These are phyloP conservation scores for Cymbopogon citratus DNA, from an alignment of 176 grass and related monocot species.

Conservation along the genomic window DNA sequence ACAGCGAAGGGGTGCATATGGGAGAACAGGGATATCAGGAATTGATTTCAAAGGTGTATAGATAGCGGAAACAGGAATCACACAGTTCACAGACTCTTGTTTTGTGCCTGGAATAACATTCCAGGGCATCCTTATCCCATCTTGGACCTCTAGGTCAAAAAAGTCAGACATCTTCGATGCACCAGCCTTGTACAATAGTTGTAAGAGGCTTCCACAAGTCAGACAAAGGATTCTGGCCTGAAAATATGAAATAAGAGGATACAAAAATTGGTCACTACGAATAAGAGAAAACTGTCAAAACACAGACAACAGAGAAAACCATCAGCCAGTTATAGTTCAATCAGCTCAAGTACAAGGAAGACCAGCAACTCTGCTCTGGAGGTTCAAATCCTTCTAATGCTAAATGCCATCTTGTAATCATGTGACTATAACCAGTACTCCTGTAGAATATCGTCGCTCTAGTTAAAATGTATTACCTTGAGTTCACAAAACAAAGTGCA, in stretches of 20 bases:
- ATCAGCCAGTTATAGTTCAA: not conserved
- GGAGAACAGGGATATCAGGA: conserved; percentile 49
- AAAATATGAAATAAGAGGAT: conserved; percentile 17
- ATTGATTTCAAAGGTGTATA: conserved; percentile 77
- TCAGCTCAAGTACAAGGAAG: not conserved
- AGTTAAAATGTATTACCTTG: not conserved
- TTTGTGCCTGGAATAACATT: conserved; percentile 81
- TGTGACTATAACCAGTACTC: not conserved
- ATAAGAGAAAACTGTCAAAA: not conserved
- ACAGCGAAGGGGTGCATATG: conserved; percentile 75
- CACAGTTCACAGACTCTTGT: conserved; percentile 53
- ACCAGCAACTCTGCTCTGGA: not conserved
- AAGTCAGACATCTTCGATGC: conserved; percentile 71
- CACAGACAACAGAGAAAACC: not conserved
- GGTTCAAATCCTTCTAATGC: not conserved
- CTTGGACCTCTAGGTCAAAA: conserved; percentile 61
- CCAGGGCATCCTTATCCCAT: conserved; percentile 93
- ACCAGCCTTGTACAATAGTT: conserved; percentile 1
- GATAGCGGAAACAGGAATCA: conserved; percentile 70
- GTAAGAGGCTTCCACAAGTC: conserved; percentile 4
- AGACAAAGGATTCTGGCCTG: not conserved
- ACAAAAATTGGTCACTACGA: not conserved
- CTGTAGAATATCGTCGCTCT: not conserved
- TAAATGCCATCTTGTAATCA: not conserved
- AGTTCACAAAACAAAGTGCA: not conserved